Evolutionary conservation across 1,139 yeast genomes (phyloP), one percentile per base, ranked within the genome.

Genomic region (Taiozyma sp.): DNA sequence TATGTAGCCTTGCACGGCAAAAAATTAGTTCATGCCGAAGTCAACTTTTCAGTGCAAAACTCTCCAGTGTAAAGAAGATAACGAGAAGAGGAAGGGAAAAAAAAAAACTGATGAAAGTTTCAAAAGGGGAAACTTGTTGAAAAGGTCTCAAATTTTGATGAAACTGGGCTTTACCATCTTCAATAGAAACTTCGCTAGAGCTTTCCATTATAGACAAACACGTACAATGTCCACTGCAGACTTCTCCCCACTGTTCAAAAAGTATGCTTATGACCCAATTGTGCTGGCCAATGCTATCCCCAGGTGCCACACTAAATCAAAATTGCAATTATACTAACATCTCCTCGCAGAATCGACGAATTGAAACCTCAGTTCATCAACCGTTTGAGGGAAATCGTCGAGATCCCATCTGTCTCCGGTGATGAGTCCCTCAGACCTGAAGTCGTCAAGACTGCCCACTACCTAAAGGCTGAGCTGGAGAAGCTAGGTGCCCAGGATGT

Each of bases 361-460:
- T 76, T 85, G 65, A 81, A 84, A 65, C 88, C 89, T 2, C 70
- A 75, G 53, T 86, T 83, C 72, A 80, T 87, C 57, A 73, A 79
- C 53, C 75, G 95, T 60, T 77, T 93, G 55, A 71, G 81, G 46
- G 75, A 84, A 51, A 97, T 97, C 13, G 91, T 95, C 47, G 87
- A 90, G 52, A 95, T 93, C 62, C 95, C 96, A 47, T 91, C 98
- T 6, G 97, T 95, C 41, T 90, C 98, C 9, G 83, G 90, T 40
- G 99, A 93, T 68, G 95, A 90, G 65, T 68, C 81, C 16, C 78
- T 87, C 62, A 87, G 96, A 71, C 95, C 96, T 34, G 76, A 85
- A 66, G 98, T 93, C 47, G 82, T 86, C 51, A 71, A 69, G 58
- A 93, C 95, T 90, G 95, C 96, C 37, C 80, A 87, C 50, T 93